These are phyloP conservation scores for Lactarius evosmus DNA, from an alignment of 768 basidiomycete genomes.

Conservation along the genomic window DNA sequence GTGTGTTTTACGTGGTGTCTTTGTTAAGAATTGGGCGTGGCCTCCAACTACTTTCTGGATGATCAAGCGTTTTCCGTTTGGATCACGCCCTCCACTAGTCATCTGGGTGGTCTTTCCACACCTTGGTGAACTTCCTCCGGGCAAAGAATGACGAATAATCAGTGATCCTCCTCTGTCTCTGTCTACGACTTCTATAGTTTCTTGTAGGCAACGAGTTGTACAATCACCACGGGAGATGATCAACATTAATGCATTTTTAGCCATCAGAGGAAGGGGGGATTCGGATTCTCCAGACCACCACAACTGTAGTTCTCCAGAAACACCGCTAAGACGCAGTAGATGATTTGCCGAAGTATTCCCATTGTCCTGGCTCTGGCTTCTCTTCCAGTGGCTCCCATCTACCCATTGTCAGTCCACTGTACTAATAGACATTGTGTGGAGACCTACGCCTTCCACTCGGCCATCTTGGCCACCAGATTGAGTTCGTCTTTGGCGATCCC, in stretches of 20 bases:
- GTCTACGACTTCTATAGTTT: conserved; percentile 13
- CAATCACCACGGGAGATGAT: conserved; percentile 8
- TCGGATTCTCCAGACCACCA: background rate
- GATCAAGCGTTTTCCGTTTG: too few species aligned
- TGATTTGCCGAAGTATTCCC: conserved; percentile 73
- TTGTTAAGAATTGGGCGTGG: too few species aligned
- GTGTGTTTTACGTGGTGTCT: too few species aligned
- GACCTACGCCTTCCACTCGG: conserved; percentile 95
- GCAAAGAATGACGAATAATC: conserved; percentile 26
- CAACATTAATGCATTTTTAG: conserved; percentile 10
- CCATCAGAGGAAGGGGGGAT: background rate
- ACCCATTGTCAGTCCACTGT: conserved; percentile 1
- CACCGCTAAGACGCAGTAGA: conserved; percentile 41
- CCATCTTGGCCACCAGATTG: conserved; percentile 70
- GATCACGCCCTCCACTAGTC: conserved; percentile 31
- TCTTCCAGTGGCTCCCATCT: conserved; percentile 88
- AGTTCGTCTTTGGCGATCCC: conserved; percentile 82
- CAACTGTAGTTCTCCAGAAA: conserved; percentile 1
- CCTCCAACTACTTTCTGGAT: too few species aligned
- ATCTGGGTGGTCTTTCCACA: conserved; percentile 22
- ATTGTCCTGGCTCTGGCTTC: conserved; percentile 77
- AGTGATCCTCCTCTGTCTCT: conserved; percentile 7
- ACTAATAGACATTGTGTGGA: conserved; percentile 1
- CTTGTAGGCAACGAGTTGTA: conserved; percentile 5
- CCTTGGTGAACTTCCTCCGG: conserved; percentile 34